phyloP scores from a whole-genome alignment of 2,329 filamentous ascomycete genomes.

The Aspergillus pseudonomiae region DNA sequence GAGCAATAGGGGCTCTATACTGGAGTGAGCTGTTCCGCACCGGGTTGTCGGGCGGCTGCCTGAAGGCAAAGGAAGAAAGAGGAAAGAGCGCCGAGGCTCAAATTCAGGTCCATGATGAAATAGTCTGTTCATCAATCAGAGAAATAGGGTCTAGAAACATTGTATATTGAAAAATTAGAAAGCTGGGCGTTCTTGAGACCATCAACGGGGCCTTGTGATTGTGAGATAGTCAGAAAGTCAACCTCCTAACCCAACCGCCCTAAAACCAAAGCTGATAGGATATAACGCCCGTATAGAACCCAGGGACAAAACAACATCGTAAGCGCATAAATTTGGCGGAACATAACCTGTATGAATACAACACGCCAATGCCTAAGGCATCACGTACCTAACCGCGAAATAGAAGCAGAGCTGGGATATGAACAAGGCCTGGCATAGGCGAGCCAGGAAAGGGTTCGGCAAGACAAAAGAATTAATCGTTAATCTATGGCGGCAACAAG shows the following conservation, averaged over 20 bases:
- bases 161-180: not conserved
- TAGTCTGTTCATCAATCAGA: not conserved
- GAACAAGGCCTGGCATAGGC: not conserved
- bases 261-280: not conserved
- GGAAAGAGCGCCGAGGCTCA: not conserved
- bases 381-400: not conserved
- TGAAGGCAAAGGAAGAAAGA: not conserved
- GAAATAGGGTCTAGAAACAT: not conserved
- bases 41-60: not conserved
- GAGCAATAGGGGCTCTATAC: not conserved
- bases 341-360: constrained; percentile 8
- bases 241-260: not conserved
- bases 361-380: not conserved
- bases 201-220: not conserved
- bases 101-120: not conserved
- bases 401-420: not conserved
- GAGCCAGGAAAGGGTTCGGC: not conserved
- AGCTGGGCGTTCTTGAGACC: not conserved
- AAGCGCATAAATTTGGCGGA: not conserved
- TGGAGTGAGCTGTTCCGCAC: not conserved
- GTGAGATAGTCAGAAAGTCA: not conserved
- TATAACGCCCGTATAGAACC: not conserved
- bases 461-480: not conserved
- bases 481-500: not conserved
- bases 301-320: not conserved